phyloP scores from a whole-genome alignment of 352 stramenopile genomes.

The Phytopythium litorale region DNA sequence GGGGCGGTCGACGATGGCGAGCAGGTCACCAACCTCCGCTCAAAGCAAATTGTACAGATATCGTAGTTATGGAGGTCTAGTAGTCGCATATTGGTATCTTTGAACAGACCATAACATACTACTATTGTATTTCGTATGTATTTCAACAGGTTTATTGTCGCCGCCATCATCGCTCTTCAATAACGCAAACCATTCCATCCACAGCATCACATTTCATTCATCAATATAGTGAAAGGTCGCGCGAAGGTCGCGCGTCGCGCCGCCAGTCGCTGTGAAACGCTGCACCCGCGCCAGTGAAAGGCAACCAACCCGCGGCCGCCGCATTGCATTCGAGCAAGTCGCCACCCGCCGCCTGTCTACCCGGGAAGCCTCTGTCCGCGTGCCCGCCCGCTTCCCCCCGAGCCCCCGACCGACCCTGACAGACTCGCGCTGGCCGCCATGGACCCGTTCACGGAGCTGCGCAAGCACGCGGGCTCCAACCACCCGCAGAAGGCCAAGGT shows the following conservation, averaged over 20 bases:
- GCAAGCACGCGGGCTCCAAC: constrained; percentile 66
- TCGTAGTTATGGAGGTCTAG: too few relatives aligned
- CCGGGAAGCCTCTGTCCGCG: not conserved
- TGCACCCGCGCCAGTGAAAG: constrained; percentile 24
- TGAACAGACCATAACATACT: too few relatives aligned
- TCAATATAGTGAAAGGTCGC: constrained; percentile 13
- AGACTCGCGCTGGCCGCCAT: constrained; percentile 16
- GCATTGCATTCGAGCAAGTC: too few relatives aligned
- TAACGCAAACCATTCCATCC: not conserved
- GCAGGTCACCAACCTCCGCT: not conserved
- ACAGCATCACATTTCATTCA: too few relatives aligned
- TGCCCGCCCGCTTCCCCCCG: not conserved
- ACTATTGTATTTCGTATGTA: too few relatives aligned
- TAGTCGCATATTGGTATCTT: too few relatives aligned
- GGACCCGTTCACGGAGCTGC: constrained; percentile 79
- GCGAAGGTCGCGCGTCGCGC: constrained; percentile 36
- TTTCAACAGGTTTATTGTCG: too few relatives aligned
- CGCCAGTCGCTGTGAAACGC: constrained; percentile 1
- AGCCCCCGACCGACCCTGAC: not conserved
- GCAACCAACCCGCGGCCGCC: too few relatives aligned
- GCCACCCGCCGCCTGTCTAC: not conserved
- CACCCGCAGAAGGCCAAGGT: constrained; percentile 80
- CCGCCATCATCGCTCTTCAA: not conserved
- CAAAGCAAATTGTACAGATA: not conserved
- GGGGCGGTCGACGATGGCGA: not conserved